These are phyloP conservation scores for Planoprotostelium fungivorum DNA, from an alignment of 78 protist species.

Conservation along the genomic window DNA sequence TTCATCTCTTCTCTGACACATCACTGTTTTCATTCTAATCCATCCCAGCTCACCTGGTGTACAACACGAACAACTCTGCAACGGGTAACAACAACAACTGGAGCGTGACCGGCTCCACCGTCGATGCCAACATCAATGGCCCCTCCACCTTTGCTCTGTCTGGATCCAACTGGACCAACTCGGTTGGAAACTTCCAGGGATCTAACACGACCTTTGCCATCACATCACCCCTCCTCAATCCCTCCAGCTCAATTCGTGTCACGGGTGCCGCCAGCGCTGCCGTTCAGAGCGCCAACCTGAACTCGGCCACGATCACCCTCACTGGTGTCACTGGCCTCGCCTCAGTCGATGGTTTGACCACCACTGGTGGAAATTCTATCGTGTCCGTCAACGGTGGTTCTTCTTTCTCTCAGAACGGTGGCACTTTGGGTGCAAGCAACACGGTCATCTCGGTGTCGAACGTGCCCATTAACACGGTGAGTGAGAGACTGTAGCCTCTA, in stretches of 20 bases:
- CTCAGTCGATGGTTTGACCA: not conserved
- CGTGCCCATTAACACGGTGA: no score
- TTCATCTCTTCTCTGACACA: no score
- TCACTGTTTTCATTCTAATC: not conserved
- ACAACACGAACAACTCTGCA: not conserved
- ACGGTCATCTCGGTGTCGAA: not conserved
- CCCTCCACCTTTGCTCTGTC: not conserved
- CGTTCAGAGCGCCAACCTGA: not conserved
- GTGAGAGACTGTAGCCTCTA: no score
- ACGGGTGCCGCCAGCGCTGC: not conserved
- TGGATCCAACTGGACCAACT: not conserved
- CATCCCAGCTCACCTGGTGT: not conserved
- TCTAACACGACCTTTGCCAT: not conserved
- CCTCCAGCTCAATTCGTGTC: not conserved
- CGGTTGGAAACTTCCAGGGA: not conserved
- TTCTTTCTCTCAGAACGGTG: not conserved
- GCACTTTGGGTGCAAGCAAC: not conserved
- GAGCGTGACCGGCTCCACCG: not conserved
- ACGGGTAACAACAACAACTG: not conserved
- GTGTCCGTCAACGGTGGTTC: not conserved
- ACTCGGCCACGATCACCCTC: not conserved
- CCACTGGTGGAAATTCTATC: not conserved
- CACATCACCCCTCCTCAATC: not conserved
- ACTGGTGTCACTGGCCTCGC: not conserved
- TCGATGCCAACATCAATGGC: not conserved